phyloP scores from a whole-genome alignment of 192 early-diverging fungal species.

The Oehlia diaphana region DNA sequence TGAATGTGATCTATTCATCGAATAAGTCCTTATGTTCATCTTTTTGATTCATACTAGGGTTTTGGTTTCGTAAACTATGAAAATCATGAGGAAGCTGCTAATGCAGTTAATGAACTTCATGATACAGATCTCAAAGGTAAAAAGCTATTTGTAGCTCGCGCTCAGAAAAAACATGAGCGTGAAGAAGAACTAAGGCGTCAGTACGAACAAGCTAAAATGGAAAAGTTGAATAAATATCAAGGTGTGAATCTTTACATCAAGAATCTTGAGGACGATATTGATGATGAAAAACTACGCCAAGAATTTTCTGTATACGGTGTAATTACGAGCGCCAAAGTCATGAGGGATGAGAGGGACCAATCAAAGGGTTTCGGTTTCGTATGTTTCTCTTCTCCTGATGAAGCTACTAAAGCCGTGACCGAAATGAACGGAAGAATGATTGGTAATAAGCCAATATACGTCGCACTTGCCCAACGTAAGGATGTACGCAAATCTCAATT shows the following conservation, averaged over 20 bases:
- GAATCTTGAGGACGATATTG: conserved; percentile 95
- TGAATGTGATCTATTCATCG: neutral
- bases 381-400: conserved; percentile 98
- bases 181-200: conserved; percentile 94
- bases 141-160: conserved; percentile 92
- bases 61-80: conserved; percentile 99
- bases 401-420: conserved; percentile 96
- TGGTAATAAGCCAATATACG: conserved; percentile 95
- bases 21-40: neutral
- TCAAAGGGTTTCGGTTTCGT: conserved; percentile 99
- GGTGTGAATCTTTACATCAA: conserved; percentile 98
- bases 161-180: conserved; percentile 98
- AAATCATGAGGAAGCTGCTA: conserved; percentile 83
- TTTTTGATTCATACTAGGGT: conserved; percentile 34
- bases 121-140: conserved; percentile 90
- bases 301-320: conserved; percentile 95
- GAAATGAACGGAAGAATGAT: conserved; percentile 99
- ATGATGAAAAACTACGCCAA: conserved; percentile 94
- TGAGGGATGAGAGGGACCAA: conserved; percentile 87
- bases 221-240: conserved; percentile 98
- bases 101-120: conserved; percentile 90
- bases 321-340: conserved; percentile 97
- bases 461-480: conserved; percentile 97
- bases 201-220: conserved; percentile 93
- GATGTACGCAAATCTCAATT: conserved; percentile 95